phyloP scores from a whole-genome alignment of 2,329 filamentous ascomycete species.

The Simplicillium sp. region DNA sequence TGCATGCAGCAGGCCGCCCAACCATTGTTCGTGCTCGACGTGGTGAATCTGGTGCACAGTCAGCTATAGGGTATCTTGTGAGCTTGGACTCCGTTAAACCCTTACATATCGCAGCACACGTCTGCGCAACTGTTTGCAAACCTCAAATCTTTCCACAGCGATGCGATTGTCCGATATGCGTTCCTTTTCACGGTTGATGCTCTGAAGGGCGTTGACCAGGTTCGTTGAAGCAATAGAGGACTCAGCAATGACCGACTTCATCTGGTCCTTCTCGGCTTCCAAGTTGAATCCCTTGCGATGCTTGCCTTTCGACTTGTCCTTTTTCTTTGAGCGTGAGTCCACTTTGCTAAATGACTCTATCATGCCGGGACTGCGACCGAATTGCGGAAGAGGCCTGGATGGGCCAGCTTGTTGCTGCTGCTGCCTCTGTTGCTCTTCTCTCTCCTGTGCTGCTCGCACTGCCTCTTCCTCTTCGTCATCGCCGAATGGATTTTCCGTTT shows the following conservation, averaged over 20 bases:
- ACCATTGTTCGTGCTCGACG: constrained; percentile 83
- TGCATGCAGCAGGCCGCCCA: constrained; percentile 82
- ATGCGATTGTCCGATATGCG: constrained; percentile 76
- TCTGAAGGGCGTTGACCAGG: constrained; percentile 75
- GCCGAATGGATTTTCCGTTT: constrained; percentile 66
- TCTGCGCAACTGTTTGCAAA: constrained; percentile 74
- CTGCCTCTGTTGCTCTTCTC: too few species aligned
- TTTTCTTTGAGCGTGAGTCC: constrained; percentile 31
- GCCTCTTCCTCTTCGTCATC: constrained; percentile 53
- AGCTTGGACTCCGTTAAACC: constrained; percentile 5
- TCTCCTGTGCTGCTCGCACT: constrained; percentile 16
- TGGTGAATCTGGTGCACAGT: constrained; percentile 58
- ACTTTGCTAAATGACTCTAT: constrained; percentile 28
- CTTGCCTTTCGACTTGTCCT: constrained; percentile 39
- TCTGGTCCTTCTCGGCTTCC: constrained; percentile 76
- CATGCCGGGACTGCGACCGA: constrained; percentile 12
- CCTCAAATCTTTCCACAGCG: constrained; percentile 70
- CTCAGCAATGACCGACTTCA: constrained; percentile 83
- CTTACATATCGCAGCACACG: constrained; percentile 75
- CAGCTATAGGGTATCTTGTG: background rate
- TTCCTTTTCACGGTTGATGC: constrained; percentile 82
- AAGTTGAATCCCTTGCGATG: constrained; percentile 63
- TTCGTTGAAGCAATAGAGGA: constrained; percentile 88
- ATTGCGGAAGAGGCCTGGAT: constrained; percentile 5
- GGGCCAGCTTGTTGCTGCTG: constrained; percentile 6